These are phyloP conservation scores for Pleodorina starrii DNA, from an alignment of 139 green algal species.

Conservation along the genomic window DNA sequence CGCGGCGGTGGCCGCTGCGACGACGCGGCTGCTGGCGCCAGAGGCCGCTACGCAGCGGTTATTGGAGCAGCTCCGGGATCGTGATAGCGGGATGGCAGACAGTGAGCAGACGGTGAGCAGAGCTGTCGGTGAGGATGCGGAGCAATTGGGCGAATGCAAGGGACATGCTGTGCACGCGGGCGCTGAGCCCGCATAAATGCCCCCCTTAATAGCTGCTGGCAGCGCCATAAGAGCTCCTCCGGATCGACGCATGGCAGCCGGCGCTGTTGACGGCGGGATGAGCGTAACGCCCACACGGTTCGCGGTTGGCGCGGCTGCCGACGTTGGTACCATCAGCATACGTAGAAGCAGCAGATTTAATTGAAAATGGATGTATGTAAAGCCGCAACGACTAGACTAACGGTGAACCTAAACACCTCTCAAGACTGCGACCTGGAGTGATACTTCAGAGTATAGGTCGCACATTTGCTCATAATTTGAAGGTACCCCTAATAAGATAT, in stretches of 20 bases:
- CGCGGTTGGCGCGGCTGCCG: background rate
- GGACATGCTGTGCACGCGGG: background rate
- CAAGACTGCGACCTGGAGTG: too few relatives aligned
- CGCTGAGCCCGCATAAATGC: background rate
- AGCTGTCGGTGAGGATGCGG: background rate
- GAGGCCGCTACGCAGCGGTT: too few relatives aligned
- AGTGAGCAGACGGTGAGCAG: too few relatives aligned
- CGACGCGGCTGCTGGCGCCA: too few relatives aligned
- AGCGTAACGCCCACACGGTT: background rate
- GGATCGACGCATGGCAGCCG: background rate
- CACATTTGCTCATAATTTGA: too few relatives aligned
- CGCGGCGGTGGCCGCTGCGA: too few relatives aligned
- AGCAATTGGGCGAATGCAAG: background rate
- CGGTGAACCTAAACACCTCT: too few relatives aligned
- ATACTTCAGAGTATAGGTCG: too few relatives aligned
- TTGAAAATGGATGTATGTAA: background rate
- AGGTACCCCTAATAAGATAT: too few relatives aligned
- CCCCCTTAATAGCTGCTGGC: background rate
- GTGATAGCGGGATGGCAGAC: too few relatives aligned
- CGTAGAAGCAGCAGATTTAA: background rate
- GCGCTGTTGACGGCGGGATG: background rate
- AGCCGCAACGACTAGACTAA: too few relatives aligned
- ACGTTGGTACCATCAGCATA: background rate
- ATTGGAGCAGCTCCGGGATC: too few relatives aligned
- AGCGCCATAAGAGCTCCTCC: background rate